Base-by-base conservation (phyloP, 2,329 filamentous ascomycete species). In the Samsoniella hepiali region DNA sequence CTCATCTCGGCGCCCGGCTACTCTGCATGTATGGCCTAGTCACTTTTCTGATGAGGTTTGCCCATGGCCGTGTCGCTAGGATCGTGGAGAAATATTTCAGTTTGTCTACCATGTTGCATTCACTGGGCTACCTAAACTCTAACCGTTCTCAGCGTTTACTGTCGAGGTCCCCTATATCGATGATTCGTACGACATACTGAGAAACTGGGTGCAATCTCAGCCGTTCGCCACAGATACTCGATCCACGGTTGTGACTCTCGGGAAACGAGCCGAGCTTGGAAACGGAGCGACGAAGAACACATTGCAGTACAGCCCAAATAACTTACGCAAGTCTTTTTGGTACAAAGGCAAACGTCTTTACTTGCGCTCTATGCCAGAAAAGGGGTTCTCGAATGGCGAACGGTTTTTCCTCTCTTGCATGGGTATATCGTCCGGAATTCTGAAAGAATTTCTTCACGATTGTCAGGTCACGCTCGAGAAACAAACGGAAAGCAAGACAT, bases 361-460 rank as follows among this genome's bases (percentile, higher is more conserved):
- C 58, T 6, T 60, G 31, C 32, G 11, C n/a, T 51, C 27, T 66
- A 65, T 55, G 38, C 31, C 6, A 57, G 42, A 38, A 66, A 64
- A 32, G 44, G 57, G 22, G 17, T 64, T 3, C 42, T 54, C 27
- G 64, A 64, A 36, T 54, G 66, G 67, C 11, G 65, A 70, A 54
- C 42, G 67, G 57, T 69, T 71, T 44, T 70, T 55, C 22, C 64
- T 72, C 64, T 72, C 64, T 38, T 71, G 58, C 66, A 67, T 70
- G 66, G 58, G 65, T 7, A 59, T 45, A 63, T 72, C 70, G 36
- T 40, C 58, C 11, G 29, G 55, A 32, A 56, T 69, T 7, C 63
- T 76, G 10, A 73, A 70, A 64, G 45, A 70, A 8, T 66, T 77
- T 17, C 63, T 76, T 10, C 63, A 71, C 64, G 69, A 76, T 55